Evolutionary conservation across 2,329 filamentous ascomycete genomes (phyloP).

Genomic region (Grosmannia clavigera): DNA sequence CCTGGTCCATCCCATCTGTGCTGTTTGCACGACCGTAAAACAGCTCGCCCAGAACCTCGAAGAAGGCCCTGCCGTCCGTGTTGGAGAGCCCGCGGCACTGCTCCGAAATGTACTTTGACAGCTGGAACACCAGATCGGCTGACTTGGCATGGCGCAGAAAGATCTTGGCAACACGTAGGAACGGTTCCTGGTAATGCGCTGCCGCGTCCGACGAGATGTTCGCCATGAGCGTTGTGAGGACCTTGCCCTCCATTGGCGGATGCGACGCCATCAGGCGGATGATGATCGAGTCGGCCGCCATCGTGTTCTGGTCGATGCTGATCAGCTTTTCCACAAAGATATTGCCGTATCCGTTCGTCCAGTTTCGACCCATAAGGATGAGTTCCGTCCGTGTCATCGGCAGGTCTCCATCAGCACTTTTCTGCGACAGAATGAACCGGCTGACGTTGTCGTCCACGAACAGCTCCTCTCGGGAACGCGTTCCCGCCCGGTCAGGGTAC

Average conservation of each 20-base stretch:
- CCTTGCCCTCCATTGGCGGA: slow-evolving; percentile 33
- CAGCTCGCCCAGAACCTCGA: slow-evolving; percentile 29
- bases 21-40: slow-evolving; percentile 14
- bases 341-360: slow-evolving; percentile 22
- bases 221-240: slow-evolving; percentile 40
- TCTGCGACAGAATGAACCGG: slow-evolving; percentile 1
- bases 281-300: slow-evolving; percentile 43
- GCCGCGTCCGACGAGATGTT: slow-evolving; percentile 40
- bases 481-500: slow-evolving; percentile 7
- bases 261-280: slow-evolving; percentile 41
- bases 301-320: slow-evolving; percentile 43
- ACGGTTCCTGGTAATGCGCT: slow-evolving; percentile 37
- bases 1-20: not conserved
- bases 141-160: slow-evolving; percentile 36
- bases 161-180: slow-evolving; percentile 36
- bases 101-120: slow-evolving; percentile 30
- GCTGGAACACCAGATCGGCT: slow-evolving; percentile 20
- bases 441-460: slow-evolving; percentile 24
- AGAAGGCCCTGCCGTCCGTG: slow-evolving; percentile 34
- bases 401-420: slow-evolving; percentile 9
- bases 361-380: slow-evolving; percentile 11
- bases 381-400: slow-evolving; percentile 13
- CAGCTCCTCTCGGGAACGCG: slow-evolving; percentile 18
- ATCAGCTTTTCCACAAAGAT: slow-evolving; percentile 57
- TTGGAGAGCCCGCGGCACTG: slow-evolving; percentile 33